These are phyloP conservation scores for Cercophora newfieldiana DNA, from an alignment of 495 filamentous ascomycete species.

Conservation along the genomic window DNA sequence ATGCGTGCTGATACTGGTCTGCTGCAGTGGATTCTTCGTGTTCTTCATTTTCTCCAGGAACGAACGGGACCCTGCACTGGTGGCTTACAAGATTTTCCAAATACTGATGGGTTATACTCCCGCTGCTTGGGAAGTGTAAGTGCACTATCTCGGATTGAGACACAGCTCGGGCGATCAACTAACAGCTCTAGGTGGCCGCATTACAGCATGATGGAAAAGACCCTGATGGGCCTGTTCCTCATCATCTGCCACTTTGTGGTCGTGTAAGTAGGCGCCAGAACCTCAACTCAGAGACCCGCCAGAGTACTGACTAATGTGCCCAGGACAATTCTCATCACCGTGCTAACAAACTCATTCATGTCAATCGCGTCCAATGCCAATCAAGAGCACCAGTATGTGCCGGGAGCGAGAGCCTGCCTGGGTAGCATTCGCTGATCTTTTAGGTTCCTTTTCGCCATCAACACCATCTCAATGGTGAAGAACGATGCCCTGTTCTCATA, in stretches of 20 bases:
- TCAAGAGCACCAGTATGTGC: conserved; percentile 76
- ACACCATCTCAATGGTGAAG: conserved; percentile 94
- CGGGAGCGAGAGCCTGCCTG: not conserved
- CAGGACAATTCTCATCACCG: conserved; percentile 83
- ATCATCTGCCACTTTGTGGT: conserved; percentile 94
- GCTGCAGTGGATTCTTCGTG: conserved; percentile 91
- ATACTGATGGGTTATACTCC: conserved; percentile 80
- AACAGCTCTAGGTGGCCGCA: conserved; percentile 65
- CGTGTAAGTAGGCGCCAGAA: conserved; percentile 47
- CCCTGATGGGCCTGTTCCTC: conserved; percentile 74
- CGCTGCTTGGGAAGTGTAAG: conserved; percentile 54
- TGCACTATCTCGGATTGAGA: conserved; percentile 2
- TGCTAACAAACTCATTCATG: conserved; percentile 93
- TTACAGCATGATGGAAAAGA: conserved; percentile 75
- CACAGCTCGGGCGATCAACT: not conserved
- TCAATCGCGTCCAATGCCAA: conserved; percentile 87
- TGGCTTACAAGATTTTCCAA: conserved; percentile 90
- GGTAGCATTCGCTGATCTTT: not conserved
- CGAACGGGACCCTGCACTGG: conserved; percentile 59
- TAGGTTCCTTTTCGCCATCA: conserved; percentile 85
- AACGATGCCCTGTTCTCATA: conserved; percentile 93
- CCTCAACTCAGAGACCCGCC: not conserved
- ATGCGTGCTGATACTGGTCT: conserved; percentile 76
- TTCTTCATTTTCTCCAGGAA: conserved; percentile 80
- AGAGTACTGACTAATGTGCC: conserved; percentile 3